Percentiles rank a stretch among this genome's conserved stretches.
These are phyloP conservation scores for Pythium biforme DNA, from an alignment of 352 stramenopile species.

Conservation along the genomic window DNA sequence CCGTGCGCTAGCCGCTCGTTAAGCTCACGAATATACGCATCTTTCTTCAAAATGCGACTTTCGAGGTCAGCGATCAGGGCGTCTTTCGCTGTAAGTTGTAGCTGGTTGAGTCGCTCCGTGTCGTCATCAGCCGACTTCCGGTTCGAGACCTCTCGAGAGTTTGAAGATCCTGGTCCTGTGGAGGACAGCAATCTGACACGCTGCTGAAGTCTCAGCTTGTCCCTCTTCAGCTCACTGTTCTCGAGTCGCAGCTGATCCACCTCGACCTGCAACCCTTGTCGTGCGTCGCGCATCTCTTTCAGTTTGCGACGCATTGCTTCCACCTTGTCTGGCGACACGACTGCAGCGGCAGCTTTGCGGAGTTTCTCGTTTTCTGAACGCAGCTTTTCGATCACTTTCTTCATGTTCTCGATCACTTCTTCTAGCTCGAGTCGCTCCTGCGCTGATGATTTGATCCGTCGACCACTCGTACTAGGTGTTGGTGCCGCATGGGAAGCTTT, in stretches of 20 bases:
- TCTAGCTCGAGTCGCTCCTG: conserved; percentile 65
- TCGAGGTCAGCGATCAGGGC: conserved; percentile 36
- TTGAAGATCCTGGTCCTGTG: conserved; percentile 8
- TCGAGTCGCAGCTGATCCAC: conserved; percentile 42
- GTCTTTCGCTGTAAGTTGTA: conserved; percentile 34
- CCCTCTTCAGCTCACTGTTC: conserved; percentile 44
- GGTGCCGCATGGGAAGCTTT: not conserved
- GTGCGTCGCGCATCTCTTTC: conserved; percentile 42
- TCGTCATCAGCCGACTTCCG: conserved; percentile 6
- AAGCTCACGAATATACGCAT: conserved; percentile 20
- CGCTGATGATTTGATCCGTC: conserved; percentile 18
- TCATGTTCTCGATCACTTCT: conserved; percentile 80
- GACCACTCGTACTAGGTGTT: not conserved
- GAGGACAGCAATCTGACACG: conserved; percentile 48
- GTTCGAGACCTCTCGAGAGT: not conserved
- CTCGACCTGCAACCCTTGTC: conserved; percentile 38
- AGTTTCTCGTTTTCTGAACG: conserved; percentile 71
- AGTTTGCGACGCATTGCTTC: conserved; percentile 46
- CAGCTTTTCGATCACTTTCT: conserved; percentile 78
- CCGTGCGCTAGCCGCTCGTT: not conserved
- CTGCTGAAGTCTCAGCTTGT: conserved; percentile 70
- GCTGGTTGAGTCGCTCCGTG: conserved; percentile 20
- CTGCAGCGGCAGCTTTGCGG: conserved; percentile 24
- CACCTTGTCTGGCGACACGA: conserved; percentile 40
- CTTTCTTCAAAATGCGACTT: conserved; percentile 13